Base-by-base conservation (phyloP, 345 rosid genomes). In the Ricinus communis region DNA sequence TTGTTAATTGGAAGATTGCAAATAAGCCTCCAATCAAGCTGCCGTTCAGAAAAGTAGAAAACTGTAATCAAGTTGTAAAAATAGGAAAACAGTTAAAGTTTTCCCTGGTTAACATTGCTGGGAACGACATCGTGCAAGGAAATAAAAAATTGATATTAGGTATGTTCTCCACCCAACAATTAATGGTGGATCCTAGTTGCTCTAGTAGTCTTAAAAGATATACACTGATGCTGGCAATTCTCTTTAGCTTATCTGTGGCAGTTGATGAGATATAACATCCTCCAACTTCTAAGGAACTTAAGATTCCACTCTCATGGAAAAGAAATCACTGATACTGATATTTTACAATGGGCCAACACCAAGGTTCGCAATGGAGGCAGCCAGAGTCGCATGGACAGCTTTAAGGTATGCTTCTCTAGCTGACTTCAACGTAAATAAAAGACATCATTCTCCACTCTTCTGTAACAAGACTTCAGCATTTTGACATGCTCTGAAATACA, bases 21-120 rank as follows among this genome's bases (percentile, higher is more conserved):
- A 95, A 89, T 86, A 95, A 84, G 86, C 97, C 97, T 67, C 99
- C 99, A 1, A 95, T 92, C 62, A 92, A 95, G 75, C 74, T 91
- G 84, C 99, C 97, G 57, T 95, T 95, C 83, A 90, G 85, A 84
- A 95, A 92, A 88, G 97, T 95, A 71, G 99, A 92, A 70, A 92
- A 95, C 76, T 95, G 97, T 73, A 95, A 95, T 63, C 99, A 95
- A 72, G 97, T 92, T 31, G 92, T 95, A 58, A 92, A 95, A 83
- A 65, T 95, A 72, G 99, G 99, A 71, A 95, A 90, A 76, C 97
- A 95, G 63, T 83, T 95, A 74, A 92, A 90, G 80, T 95, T 95
- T 83, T 95, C 97, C 80, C 81, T 92, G 82, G 97, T 95, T 63
- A 95, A 95, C 80, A 85, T 95, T 31, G 99, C 97, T 38, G 99